A percentile compares a stretch with the other conserved stretches of the same genome.
Conservation (phyloP, 441 rosid genomes). For the Cnidoscolus chayamansa region DNA sequence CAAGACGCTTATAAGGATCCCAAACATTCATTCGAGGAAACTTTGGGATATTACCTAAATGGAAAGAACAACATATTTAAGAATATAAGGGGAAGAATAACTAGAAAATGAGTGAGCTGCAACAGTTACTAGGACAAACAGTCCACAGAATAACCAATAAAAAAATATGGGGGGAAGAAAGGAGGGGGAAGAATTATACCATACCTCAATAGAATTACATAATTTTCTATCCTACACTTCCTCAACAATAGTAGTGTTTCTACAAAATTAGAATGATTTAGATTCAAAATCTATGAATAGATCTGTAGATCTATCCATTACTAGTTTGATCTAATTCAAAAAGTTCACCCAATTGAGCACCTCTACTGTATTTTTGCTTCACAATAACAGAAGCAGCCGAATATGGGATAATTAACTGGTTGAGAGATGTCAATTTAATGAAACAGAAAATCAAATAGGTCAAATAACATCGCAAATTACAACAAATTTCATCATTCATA, state of each 20-base stretch:
- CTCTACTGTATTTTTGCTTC: not conserved
- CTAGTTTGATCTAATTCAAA: not conserved
- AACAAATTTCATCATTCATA: not conserved
- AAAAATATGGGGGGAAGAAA: too few species aligned
- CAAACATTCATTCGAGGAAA: slow-evolving; percentile 70
- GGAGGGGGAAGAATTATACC: too few species aligned
- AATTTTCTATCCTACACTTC: not conserved
- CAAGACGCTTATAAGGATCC: slow-evolving; percentile 87
- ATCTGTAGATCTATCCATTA: too few species aligned
- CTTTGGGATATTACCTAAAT: slow-evolving; percentile 53
- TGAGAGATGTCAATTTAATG: too few species aligned
- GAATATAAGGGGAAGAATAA: too few species aligned
- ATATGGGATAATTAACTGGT: too few species aligned
- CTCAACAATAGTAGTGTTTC: not conserved
- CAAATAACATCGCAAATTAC: not conserved
- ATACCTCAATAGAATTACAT: not conserved
- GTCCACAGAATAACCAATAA: not conserved
- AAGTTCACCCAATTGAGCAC: not conserved
- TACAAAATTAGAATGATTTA: not conserved
- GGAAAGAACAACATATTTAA: not conserved
- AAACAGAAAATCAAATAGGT: too few species aligned
- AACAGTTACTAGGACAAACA: not conserved
- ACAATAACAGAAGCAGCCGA: not conserved
- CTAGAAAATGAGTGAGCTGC: not conserved
- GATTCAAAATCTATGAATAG: not conserved